Base-by-base conservation (phyloP, 179 eudicot species). In the Spergularia azorica region DNA sequence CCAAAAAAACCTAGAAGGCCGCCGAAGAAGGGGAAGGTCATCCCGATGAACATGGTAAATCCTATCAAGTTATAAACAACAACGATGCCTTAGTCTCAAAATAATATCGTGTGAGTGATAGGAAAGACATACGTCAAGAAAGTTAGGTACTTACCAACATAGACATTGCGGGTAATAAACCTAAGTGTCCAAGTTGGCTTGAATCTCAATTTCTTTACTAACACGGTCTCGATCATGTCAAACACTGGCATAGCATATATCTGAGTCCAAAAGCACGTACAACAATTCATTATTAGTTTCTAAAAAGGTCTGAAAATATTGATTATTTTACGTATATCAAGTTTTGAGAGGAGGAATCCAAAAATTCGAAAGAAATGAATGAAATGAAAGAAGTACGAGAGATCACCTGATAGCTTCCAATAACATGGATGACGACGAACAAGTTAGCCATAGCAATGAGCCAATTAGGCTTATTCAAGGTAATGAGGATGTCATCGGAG, bases 1-100 rank as follows among this genome's bases (percentile, higher is more conserved):
- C 97, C 97, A 5, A 91, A 87, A 77, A 91, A 91, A 41, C 91
- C 90, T 36, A 91, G 91, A 62, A 91, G 91, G 17, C 89, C 92
- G 5, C 92, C 87, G n/a, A 91, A 91, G 87, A 91, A 91, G 63
- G 93, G 93, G 85, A 91, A 83, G 54, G 92, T 88, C 2, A 91
- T 87, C 61, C 70, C 94, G 3, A 91, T 6, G 13, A 91, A 90
- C 94, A 88, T 84, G 13, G 96, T 91, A 16, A 87, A 74, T 67
- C 81, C 96, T 91, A 87, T 58, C 69, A 67, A 16, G 1, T 73
- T 36, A 13, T 18, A 46, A 63, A 18, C 2, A 38, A 64, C 32
- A 61, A 15, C 3, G 2, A n/a, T 18, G n/a, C 2, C 8, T 36
- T 36, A 36, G 39, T 36, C 39, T 3, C 39, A 1, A 70, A 11